These are phyloP conservation scores for Alternaria gaisen DNA, from an alignment of 2,329 filamentous ascomycete genomes.

Conservation along the genomic window DNA sequence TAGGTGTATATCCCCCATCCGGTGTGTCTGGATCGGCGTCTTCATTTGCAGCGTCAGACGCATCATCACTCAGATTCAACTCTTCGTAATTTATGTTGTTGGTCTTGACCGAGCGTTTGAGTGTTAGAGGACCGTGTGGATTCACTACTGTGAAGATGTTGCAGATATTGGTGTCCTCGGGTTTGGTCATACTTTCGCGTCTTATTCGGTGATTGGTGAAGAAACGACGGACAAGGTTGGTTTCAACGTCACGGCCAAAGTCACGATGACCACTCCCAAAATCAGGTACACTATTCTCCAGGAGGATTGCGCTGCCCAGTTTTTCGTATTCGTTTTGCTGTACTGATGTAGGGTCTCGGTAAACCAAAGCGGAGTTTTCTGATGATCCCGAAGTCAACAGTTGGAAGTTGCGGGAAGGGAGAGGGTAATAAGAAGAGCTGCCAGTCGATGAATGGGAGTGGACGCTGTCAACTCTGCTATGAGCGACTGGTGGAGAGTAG, in stretches of 20 bases:
- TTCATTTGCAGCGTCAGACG: not conserved
- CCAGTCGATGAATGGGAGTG: not conserved
- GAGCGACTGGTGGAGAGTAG: not conserved
- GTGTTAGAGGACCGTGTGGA: not conserved
- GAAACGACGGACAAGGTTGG: constrained; percentile 5
- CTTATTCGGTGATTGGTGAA: not conserved
- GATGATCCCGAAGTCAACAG: not conserved
- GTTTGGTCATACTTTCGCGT: not conserved
- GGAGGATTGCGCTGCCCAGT: not conserved
- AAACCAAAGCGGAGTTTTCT: not conserved
- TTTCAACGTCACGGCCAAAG: constrained; percentile 10
- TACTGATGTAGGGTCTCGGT: not conserved
- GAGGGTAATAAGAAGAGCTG: not conserved
- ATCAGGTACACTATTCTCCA: not conserved
- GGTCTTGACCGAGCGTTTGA: not conserved
- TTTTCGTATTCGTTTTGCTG: not conserved
- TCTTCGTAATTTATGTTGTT: not conserved
- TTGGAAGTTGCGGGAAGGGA: not conserved
- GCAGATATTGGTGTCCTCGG: not conserved
- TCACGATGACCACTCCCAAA: not conserved
- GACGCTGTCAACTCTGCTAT: not conserved
- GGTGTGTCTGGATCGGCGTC: not conserved
- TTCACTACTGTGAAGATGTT: not conserved
- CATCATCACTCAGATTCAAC: not conserved
- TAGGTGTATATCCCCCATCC: not conserved